phyloP scores from a whole-genome alignment of 2,329 filamentous ascomycete genomes.

The Arthrobotrys conoides region DNA sequence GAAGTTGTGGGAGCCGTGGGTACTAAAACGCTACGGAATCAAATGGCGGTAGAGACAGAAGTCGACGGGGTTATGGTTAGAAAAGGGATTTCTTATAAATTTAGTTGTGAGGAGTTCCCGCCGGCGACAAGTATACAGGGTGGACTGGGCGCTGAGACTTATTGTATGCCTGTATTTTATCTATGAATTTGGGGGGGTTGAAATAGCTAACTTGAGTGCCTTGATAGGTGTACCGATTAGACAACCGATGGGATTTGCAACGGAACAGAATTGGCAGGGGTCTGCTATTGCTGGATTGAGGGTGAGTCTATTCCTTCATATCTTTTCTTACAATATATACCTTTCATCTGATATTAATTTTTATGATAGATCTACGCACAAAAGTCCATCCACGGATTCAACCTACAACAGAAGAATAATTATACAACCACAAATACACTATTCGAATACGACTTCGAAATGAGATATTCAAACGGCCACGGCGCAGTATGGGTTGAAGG shows the following conservation, averaged over 20 bases:
- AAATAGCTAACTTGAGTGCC: neutral
- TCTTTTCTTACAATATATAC: neutral
- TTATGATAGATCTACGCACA: neutral
- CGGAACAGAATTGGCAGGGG: slow-evolving; percentile 28
- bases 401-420: neutral
- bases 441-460: slow-evolving; percentile 9
- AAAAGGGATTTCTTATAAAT: neutral
- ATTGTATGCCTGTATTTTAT: neutral
- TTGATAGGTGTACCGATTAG: neutral
- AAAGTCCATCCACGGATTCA: neutral
- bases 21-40: neutral
- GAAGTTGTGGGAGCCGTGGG: neutral
- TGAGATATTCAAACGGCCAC: neutral
- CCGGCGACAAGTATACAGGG: slow-evolving; percentile 15
- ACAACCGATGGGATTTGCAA: neutral
- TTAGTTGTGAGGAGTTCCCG: slow-evolving; percentile 11
- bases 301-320: neutral
- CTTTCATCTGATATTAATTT: too few relatives aligned
- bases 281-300: neutral
- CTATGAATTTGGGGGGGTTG: neutral
- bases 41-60: neutral
- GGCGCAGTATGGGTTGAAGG: slow-evolving; percentile 9
- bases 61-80: neutral
- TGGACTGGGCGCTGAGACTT: neutral
- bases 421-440: slow-evolving; percentile 5